Evolutionary conservation across 106 monocot species (phyloP), one percentile per base, ranked within the genome.

Genomic region (Phalaenopsis aphrodite): DNA sequence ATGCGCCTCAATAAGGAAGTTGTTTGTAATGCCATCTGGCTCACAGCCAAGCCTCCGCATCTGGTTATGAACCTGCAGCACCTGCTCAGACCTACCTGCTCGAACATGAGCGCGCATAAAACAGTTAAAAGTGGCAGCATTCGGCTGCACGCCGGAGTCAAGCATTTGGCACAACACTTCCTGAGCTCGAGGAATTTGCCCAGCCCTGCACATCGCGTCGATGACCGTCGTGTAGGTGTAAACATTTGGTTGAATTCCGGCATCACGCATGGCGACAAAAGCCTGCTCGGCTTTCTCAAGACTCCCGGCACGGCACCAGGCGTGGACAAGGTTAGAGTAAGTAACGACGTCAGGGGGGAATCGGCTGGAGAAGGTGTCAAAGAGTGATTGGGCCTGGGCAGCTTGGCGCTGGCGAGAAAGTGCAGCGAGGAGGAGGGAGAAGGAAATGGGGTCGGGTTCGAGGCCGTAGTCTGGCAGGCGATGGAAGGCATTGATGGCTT

Each of bases 141-240:
- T 99, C 3, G 98, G 94, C 1, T 77, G 38, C 56, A 88, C 90
- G 17, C 87, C 93, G 0, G 84, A 81, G 56, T 89, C 89, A 24
- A 99, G 82, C 98, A 99, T 99, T 81, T 99, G 91, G 72, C 88
- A 88, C 5, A 99, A 82, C 19, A 94, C 82, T 84, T 94, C 98
- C 21, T 94, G 92, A 2, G 94, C 98, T 16, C 91, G 80, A 15
- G 91, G 91, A 57, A 94, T 56, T 84, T 91, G 90, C 42, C 88
- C 89, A 8, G 88, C 81, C 12, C 89, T 77, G 82, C 89, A 94
- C 85, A 99, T 82, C 1, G 92, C 92, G 41, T 94, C 92, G 10
- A 99, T 91, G 24, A 94, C 80, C 7, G 84, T 21, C 14, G 92
- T 99, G 75, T 93, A 94, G 7, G 98, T 99, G 52, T 93, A 94